Base-by-base conservation (phyloP, 768 basidiomycete species). In the Auriscalpium microsporum region DNA sequence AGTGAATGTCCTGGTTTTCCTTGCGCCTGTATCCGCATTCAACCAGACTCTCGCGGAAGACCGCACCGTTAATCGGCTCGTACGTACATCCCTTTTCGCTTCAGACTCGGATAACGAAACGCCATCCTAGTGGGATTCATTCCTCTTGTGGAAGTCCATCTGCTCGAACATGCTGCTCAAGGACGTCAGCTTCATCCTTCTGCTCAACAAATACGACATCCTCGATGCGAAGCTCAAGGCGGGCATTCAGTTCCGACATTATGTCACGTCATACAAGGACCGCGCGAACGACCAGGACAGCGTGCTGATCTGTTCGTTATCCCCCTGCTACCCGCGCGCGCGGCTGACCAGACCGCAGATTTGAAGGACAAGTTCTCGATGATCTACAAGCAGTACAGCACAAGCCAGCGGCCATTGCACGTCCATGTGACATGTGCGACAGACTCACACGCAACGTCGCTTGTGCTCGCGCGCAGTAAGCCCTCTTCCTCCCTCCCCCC, bases 1-100 rank as follows among this genome's bases (percentile, higher is more conserved):
- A 81, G 83, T 84, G 45, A 79, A 81, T 59, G 76, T 79, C 10
- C 79, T 86, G 55, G 80, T 87, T 21, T 87, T 86, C 64, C 67
- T 86, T 4, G 83, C 81, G 2, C 82, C 86, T 0, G 74, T 85
- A 62, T 82, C 72, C 53, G 80, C 78, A 4, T 87, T 85, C 66
- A 79, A 84, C 64, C 79, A 84, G 67, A 72, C 74, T n/a, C 72
- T 85, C 6, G 72, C 74, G 3, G 84, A 85, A 63, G 82, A 84
- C 63, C 70, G 72, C 34, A 73, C 61, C 21, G 71, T 83, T 4
- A 86, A 86, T 61, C 77, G 84, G 50, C 69, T 87, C 65, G 83
- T 83, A 58, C 19, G 74, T 66, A 1, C 13, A 52, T 46, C 16
- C 34, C 7, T 8, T 36, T 44, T 4, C 35, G 37, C 58, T 55